Evolutionary conservation across 2,329 filamentous ascomycete genomes (phyloP).

Genomic region (Beauveria rudraprayagi): DNA sequence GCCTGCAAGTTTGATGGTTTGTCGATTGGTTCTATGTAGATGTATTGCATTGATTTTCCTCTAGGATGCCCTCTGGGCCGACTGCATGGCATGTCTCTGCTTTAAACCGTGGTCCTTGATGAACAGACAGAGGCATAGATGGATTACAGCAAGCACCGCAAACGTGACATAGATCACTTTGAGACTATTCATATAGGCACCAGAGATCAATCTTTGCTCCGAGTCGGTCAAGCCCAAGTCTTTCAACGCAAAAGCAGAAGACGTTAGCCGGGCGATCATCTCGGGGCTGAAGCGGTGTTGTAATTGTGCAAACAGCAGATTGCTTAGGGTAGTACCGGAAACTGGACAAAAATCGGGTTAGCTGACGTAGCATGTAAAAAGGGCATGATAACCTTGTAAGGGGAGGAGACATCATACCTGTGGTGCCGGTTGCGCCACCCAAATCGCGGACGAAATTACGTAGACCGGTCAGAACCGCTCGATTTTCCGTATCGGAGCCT

Average conservation of each 20-base stretch:
- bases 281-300: neutral
- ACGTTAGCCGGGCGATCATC: neutral
- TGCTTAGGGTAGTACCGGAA: neutral
- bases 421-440: slow-evolving; percentile 1
- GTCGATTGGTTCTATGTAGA: neutral
- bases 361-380: neutral
- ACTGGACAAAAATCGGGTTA: neutral
- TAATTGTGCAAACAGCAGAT: neutral
- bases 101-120: neutral
- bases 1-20: neutral
- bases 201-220: neutral
- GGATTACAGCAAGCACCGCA: neutral
- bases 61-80: neutral
- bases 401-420: neutral
- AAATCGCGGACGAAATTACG: slow-evolving; percentile 3
- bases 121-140: neutral
- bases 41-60: neutral
- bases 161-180: neutral
- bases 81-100: neutral
- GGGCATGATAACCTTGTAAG: no score
- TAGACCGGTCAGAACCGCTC: neutral
- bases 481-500: neutral
- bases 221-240: neutral
- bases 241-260: slow-evolving; percentile 1
- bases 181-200: neutral